Evolutionary conservation across 2,329 filamentous ascomycete genomes (phyloP).

Genomic region (Dothistroma pini): DNA sequence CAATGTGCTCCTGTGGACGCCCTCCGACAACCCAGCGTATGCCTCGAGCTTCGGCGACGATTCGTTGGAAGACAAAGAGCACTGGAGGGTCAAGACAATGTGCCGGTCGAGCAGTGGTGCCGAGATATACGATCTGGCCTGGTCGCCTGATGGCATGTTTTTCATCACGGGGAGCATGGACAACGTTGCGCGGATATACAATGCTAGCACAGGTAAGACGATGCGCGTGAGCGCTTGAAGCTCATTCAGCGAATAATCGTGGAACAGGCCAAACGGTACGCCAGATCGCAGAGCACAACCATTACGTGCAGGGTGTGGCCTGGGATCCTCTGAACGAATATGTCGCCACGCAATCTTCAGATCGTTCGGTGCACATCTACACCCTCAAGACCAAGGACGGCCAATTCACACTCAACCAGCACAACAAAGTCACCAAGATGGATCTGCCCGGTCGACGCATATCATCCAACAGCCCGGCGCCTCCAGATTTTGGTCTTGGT

Average conservation of each 20-base stretch:
- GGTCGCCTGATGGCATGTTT: slow-evolving; percentile 94
- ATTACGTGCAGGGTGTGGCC: slow-evolving; percentile 96
- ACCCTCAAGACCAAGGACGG: slow-evolving; percentile 94
- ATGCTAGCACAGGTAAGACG: slow-evolving; percentile 72
- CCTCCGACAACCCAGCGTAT: slow-evolving; percentile 68
- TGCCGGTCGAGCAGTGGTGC: slow-evolving; percentile 81
- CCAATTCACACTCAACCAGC: slow-evolving; percentile 77
- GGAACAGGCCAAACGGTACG: slow-evolving; percentile 64
- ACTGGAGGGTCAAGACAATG: slow-evolving; percentile 97
- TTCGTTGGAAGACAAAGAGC: slow-evolving; percentile 86
- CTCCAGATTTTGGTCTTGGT: slow-evolving; percentile 66
- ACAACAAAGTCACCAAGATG: slow-evolving; percentile 81
- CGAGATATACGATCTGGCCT: slow-evolving; percentile 97
- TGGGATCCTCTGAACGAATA: slow-evolving; percentile 99
- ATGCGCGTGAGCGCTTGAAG: neutral
- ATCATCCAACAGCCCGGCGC: slow-evolving; percentile 87
- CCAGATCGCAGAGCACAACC: slow-evolving; percentile 94
- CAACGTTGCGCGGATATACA: slow-evolving; percentile 96
- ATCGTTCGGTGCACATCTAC: slow-evolving; percentile 97
- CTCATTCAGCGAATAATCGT: slow-evolving; percentile 18
- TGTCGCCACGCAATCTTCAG: slow-evolving; percentile 95
- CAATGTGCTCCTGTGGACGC: slow-evolving; percentile 95
- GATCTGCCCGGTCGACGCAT: slow-evolving; percentile 89
- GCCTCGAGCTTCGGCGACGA: slow-evolving; percentile 71
- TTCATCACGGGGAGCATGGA: slow-evolving; percentile 99